Conservation (phyloP, 129 eudicot genomes). For the Dittrichia graveolens region DNA sequence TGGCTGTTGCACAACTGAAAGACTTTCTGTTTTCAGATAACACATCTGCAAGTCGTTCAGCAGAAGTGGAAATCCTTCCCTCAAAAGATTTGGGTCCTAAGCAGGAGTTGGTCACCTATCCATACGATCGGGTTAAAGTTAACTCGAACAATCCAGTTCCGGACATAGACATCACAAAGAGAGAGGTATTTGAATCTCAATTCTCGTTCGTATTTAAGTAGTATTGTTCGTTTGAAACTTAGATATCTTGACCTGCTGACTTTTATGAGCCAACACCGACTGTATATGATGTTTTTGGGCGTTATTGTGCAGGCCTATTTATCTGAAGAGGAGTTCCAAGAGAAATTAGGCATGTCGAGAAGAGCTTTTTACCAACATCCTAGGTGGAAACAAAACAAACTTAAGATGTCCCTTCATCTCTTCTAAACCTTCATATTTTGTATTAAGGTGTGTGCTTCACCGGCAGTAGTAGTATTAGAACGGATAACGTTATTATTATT, state of each 20-base stretch:
- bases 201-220: neutral
- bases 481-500: neutral
- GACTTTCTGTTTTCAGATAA: slow-evolving; percentile 29
- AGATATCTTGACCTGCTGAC: neutral
- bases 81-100: slow-evolving; percentile 31
- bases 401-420: slow-evolving; percentile 58
- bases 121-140: slow-evolving; percentile 59
- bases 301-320: slow-evolving; percentile 49
- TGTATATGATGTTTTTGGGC: slow-evolving; percentile 20
- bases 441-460: slow-evolving; percentile 3
- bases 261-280: neutral
- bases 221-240: neutral
- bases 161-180: slow-evolving; percentile 63
- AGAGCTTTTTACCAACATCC: slow-evolving; percentile 59
- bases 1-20: neutral
- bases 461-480: slow-evolving; percentile 8
- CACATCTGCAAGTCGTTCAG: slow-evolving; percentile 24
- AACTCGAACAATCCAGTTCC: slow-evolving; percentile 53
- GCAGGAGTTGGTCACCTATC: slow-evolving; percentile 39
- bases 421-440: slow-evolving; percentile 42
- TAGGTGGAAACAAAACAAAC: slow-evolving; percentile 76
- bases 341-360: slow-evolving; percentile 54
- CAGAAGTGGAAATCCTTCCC: slow-evolving; percentile 5
- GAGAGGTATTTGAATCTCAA: slow-evolving; percentile 52
- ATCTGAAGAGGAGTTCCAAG: slow-evolving; percentile 58